Percentiles rank a stretch among this genome's conserved stretches.
Evolutionary conservation across 805 yeast genomes (phyloP).

Genomic region (Cyberlindnera maritima): DNA sequence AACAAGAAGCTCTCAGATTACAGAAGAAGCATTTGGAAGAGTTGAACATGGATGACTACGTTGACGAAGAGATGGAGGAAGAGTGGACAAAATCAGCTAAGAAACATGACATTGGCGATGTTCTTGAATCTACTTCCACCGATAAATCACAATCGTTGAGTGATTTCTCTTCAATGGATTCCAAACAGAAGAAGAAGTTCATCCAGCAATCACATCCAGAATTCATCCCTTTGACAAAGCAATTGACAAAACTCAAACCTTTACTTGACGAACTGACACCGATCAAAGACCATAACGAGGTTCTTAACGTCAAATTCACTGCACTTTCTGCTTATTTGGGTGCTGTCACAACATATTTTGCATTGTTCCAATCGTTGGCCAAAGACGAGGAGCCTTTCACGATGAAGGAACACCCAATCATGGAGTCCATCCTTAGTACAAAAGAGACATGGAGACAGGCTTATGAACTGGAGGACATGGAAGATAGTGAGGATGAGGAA

Average conservation of each 20-base stretch:
- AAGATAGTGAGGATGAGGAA: conserved; percentile 17
- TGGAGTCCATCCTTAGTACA: conserved; percentile 79
- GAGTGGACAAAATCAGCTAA: conserved; percentile 72
- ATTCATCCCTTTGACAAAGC: conserved; percentile 71
- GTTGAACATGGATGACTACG: conserved; percentile 67
- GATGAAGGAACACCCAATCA: conserved; percentile 85
- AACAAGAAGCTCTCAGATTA: conserved; percentile 82
- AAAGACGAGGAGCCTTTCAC: conserved; percentile 52
- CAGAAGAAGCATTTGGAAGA: conserved; percentile 80
- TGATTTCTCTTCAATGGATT: conserved; percentile 49
- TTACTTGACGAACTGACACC: conserved; percentile 37
- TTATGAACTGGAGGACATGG: conserved; percentile 40
- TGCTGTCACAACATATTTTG: conserved; percentile 73
- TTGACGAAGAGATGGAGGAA: conserved; percentile 74
- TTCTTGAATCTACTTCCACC: conserved; percentile 17
- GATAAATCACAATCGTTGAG: conserved; percentile 35
- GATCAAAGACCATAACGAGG: conserved; percentile 32
- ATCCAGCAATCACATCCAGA: conserved; percentile 76
- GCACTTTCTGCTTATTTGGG: conserved; percentile 82
- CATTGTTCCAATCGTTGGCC: conserved; percentile 61
- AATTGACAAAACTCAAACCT: conserved; percentile 44
- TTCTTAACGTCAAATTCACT: conserved; percentile 49
- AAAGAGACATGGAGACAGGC: conserved; percentile 92
- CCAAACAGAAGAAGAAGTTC: conserved; percentile 49
- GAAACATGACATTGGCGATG: conserved; percentile 41